Evolutionary conservation across 179 eudicot species (phyloP).

Genomic region (Gypsophila paniculata): DNA sequence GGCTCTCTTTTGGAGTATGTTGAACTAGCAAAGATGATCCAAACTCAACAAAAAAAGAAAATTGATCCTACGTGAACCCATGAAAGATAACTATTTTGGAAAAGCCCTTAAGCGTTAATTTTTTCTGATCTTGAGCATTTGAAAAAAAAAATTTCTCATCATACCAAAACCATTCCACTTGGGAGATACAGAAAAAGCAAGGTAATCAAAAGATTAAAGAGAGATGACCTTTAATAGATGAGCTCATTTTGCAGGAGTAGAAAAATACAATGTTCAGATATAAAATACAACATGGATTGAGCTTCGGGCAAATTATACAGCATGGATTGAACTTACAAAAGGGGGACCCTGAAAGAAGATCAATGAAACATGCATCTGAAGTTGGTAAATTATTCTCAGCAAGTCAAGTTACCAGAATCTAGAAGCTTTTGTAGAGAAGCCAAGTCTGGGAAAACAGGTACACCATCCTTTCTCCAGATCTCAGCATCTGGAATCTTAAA

Average conservation of each 20-base stretch:
- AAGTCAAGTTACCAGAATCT: conserved; percentile 38
- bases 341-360: conserved; percentile 2
- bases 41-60: no score
- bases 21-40: no score
- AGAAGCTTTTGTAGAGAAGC: conserved; percentile 59
- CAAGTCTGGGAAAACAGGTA: conserved; percentile 70
- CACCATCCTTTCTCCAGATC: conserved; percentile 73
- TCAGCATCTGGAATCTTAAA: conserved; percentile 79
- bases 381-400: conserved; percentile 11
- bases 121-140: no score
- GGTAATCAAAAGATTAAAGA: background rate
- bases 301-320: background rate
- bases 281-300: conserved; percentile 8
- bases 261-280: background rate
- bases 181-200: background rate
- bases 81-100: no score
- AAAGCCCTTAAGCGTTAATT: no score
- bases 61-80: no score
- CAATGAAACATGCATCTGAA: background rate
- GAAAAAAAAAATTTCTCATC: no score
- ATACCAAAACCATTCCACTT: background rate
- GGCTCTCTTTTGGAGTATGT: no score
- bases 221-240: background rate
- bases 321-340: conserved; percentile 2
- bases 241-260: background rate